Base-by-base conservation (phyloP, 352 stramenopile species). In the Phytopythium ostracodes region DNA sequence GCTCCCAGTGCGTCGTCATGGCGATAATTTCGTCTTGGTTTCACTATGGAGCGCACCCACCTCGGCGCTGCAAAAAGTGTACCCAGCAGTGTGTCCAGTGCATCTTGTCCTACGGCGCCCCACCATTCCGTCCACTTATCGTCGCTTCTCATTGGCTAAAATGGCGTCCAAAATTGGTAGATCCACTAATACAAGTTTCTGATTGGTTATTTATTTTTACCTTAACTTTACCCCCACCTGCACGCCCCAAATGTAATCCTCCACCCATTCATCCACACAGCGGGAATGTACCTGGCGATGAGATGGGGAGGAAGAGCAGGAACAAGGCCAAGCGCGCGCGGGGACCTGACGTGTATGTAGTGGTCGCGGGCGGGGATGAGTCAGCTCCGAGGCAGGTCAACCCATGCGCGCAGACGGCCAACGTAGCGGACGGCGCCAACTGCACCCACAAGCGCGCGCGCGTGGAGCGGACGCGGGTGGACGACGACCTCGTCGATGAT, bases 261-360 rank as follows among this genome's bases (percentile, higher is more conserved):
- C 22, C 46, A 53, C 22, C 22, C 43, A 27, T 4, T 25, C 3
- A 22, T 31, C 25, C 20, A 33, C 46, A 31, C n/a, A 52, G 20
- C n/a, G 46, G 4, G 27, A 31, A 22, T 24, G n/a, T n/a, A 18
- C 46, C 7, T 20, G 11, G 27, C 12, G 14, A 24, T 58, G 33
- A 36, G 53, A 59, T 59, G 53, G 53, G 53, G 53, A 43, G 53
- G 53, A 59, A 59, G 33, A 33, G 53, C 31, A 44, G 35, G 35
- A 59, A 49, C 14, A 36, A 36, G 47, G 6, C 47, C 24, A 53
- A 60, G 40, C 55, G 55, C 8, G 12, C 25, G 38, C 22, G 18
- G 2, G 55, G 7, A n/a, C n/a, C 36, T 24, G 25, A 2, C 25
- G 47, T 27, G 15, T 25, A 9, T 24, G 22, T 20, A 8, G 40